A percentile compares a stretch with the other conserved stretches of the same genome.
Conservation (phyloP, 2,329 filamentous ascomycete genomes). For the Juglanconis sp. region DNA sequence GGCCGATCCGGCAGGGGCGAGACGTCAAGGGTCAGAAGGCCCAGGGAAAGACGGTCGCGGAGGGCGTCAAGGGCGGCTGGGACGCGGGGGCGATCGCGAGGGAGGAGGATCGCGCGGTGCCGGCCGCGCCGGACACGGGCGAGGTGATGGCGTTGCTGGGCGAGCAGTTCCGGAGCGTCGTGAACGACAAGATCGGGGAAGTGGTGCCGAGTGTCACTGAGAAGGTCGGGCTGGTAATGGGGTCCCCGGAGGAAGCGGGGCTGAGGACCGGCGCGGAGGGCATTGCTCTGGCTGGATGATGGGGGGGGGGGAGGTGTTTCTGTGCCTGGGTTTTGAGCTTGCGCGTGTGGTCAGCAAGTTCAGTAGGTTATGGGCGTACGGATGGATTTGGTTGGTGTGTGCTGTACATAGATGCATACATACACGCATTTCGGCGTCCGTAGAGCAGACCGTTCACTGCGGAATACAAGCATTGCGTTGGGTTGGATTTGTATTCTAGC, state of each 20-base stretch:
- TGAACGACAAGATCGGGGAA: slow-evolving; percentile 8
- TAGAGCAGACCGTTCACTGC: background rate
- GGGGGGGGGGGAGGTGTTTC: no score
- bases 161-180: slow-evolving; percentile 4
- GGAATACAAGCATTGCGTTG: no score
- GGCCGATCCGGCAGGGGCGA: slow-evolving; percentile 50
- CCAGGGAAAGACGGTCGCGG: slow-evolving; percentile 41
- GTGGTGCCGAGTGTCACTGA: background rate
- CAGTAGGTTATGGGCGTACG: no score
- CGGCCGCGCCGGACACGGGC: slow-evolving; percentile 8
- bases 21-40: slow-evolving; percentile 45
- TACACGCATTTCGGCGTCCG: background rate
- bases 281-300: background rate
- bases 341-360: no score
- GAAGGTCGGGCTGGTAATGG: background rate
- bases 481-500: no score
- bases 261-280: background rate
- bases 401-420: background rate
- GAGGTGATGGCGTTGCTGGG: slow-evolving; percentile 12
- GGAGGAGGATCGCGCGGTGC: slow-evolving; percentile 11
- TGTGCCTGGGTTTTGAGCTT: no score
- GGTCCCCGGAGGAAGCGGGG: background rate
- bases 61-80: slow-evolving; percentile 19
- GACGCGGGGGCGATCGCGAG: slow-evolving; percentile 14
- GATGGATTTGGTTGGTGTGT: background rate